A percentile compares a stretch with the other conserved stretches of the same genome.
Conservation (phyloP, 148 eudicot species). For the Agrostemma githago region DNA sequence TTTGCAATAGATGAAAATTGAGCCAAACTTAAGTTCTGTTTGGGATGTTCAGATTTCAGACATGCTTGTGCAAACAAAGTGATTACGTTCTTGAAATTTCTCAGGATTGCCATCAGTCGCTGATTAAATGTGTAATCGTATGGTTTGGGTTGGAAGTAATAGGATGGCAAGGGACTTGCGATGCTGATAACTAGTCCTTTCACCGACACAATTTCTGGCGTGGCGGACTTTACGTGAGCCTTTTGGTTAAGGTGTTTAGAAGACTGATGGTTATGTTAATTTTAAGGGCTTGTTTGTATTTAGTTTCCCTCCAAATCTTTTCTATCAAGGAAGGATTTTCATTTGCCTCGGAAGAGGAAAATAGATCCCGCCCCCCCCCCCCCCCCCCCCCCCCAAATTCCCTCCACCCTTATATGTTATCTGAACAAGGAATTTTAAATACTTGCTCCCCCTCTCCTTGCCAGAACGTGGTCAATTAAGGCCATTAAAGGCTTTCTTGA, state of each 20-base stretch:
- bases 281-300: background rate
- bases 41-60: background rate
- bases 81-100: too few species aligned
- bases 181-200: background rate
- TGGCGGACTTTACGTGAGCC: background rate
- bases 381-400: too few species aligned
- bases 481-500: background rate
- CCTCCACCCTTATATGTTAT: too few species aligned
- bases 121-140: too few species aligned
- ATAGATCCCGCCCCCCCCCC: too few species aligned
- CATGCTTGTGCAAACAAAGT: background rate
- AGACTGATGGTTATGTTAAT: background rate
- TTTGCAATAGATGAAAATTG: too few species aligned
- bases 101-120: too few species aligned
- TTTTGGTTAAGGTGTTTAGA: background rate
- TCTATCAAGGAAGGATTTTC: too few species aligned
- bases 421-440: too few species aligned
- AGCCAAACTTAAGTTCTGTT: background rate
- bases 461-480: background rate
- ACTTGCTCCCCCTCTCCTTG: background rate
- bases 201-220: background rate
- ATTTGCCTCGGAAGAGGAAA: too few species aligned
- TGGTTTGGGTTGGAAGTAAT: too few species aligned
- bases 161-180: background rate
- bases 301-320: too few species aligned